Conservation (phyloP, 2,329 filamentous ascomycete species). For the Penicillium aurantiogriseum region DNA sequence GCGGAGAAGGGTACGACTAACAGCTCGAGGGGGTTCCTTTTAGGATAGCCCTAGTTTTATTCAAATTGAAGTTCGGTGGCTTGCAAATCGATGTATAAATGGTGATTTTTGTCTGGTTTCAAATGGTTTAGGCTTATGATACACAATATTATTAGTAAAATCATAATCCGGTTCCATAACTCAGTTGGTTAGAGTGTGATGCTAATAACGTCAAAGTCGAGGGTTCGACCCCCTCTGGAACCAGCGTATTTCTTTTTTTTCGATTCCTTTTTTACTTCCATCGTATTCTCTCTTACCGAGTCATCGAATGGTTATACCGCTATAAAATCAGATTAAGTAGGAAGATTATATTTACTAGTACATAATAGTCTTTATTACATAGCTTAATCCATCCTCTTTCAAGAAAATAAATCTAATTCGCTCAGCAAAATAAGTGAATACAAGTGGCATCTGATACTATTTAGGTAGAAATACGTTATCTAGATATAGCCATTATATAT, state of each 20-base stretch:
- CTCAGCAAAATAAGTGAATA: too few relatives aligned
- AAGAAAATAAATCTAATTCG: too few relatives aligned
- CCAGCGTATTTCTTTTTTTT: neutral
- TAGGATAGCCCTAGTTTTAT: neutral
- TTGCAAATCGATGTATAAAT: neutral
- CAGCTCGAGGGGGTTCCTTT: neutral
- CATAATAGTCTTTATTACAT: too few relatives aligned
- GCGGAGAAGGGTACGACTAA: neutral
- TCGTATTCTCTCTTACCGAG: too few relatives aligned
- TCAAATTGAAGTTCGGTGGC: neutral
- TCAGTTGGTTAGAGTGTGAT: constrained; percentile 5
- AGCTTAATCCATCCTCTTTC: too few relatives aligned
- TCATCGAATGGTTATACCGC: too few relatives aligned
- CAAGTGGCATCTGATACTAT: too few relatives aligned
- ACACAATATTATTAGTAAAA: neutral
- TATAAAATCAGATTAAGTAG: too few relatives aligned
- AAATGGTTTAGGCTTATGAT: neutral
- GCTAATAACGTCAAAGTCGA: constrained; percentile 5
- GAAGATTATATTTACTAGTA: too few relatives aligned
- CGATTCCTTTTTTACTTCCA: neutral
- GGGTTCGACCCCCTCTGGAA: constrained; percentile 6
- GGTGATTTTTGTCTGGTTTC: neutral
- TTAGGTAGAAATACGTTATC: too few relatives aligned
- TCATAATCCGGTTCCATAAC: neutral
- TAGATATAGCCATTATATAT: too few relatives aligned